Conservation (phyloP, 176 grass and related monocot genomes). For the Panicum miliaceum region DNA sequence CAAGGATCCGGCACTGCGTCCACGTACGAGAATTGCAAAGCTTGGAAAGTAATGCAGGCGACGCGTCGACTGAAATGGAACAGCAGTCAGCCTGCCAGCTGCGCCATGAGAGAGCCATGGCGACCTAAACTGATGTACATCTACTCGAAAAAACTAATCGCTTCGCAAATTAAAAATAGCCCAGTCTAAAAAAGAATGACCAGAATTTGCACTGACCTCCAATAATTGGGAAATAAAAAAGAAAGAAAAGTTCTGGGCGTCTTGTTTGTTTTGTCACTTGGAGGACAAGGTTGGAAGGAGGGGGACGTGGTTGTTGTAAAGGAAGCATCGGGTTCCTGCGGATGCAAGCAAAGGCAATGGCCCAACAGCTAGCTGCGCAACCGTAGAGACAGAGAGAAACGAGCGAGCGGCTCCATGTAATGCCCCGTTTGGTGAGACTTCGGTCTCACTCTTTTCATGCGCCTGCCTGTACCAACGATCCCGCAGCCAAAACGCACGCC, state of each 20-base stretch:
- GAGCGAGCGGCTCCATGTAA: slow-evolving; percentile 36
- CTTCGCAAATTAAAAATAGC: not conserved
- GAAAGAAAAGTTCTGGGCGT: not conserved
- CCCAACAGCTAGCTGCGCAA: slow-evolving; percentile 41
- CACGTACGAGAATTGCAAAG: not conserved
- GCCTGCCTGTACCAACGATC: slow-evolving; percentile 1
- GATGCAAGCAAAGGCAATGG: slow-evolving; percentile 81
- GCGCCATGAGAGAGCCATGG: not conserved
- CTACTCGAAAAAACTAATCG: slow-evolving; percentile 3
- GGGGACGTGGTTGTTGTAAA: slow-evolving; percentile 43
- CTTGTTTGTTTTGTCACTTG: slow-evolving; percentile 50
- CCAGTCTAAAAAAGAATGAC: not conserved
- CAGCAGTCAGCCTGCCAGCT: not conserved
- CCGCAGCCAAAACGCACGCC: not conserved
- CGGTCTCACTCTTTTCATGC: slow-evolving; percentile 43
- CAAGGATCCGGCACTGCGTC: not conserved
- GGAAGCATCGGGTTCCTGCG: slow-evolving; percentile 61
- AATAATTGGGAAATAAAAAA: slow-evolving; percentile 25
- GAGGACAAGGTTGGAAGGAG: slow-evolving; percentile 46
- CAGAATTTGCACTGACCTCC: slow-evolving; percentile 15
- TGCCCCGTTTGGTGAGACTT: slow-evolving; percentile 59
- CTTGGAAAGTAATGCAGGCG: not conserved
- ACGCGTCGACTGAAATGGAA: not conserved
- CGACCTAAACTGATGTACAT: slow-evolving; percentile 23
- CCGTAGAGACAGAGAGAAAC: not conserved